Evolutionary conservation across 768 basidiomycete genomes (phyloP), one percentile per base, ranked within the genome.

Genomic region (Hericium coralloides): DNA sequence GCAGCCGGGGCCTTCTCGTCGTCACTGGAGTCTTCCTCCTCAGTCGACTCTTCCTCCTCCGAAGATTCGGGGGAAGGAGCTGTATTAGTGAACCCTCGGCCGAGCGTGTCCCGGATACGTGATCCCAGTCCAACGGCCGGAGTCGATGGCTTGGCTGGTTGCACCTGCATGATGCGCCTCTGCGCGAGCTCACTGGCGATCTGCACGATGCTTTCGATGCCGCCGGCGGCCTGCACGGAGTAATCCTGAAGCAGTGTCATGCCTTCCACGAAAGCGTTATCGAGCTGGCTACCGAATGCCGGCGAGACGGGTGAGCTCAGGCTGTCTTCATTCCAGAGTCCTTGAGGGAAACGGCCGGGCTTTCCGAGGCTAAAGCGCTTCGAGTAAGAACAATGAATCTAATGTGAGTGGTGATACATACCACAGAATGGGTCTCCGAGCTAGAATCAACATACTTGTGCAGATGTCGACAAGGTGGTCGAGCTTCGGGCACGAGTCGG

Each of bases 391-490:
- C 8, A 45, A 17, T 18, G 14, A 45, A 45, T 10, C n/a, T 20
- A 6, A 45, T 45, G 4, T 20, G 8, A 45, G 9, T 7, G 43
- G n/a, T 17, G 18, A n/a, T 58, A 55, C 76, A 38, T 63, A 85
- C 87, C 79, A 73, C 39, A 82, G 75, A 10, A 90, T 69, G 14
- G 77, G 74, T 2, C 70, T 68, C 47, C 80, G 79, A 2, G 78
- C 76, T 52, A 80, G 76, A 20, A 89, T 69, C 25, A 90, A 74
- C 80, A 91, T 85, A 49, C 80, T 77, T 0, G 82, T 76, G 58
- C 87, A 87, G 31, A 91, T 70, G 60, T 89, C 84, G 53, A 89
- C 65, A n/a, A 90, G 74, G 61, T 76, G 76, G 23, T 89, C 84
- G 1, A 89, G 71, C 67, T 86, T 89, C 20, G 80, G 79, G 59